These are phyloP conservation scores for Ogataea degrootiae DNA, from an alignment of 805 yeast species.

Conservation along the genomic window DNA sequence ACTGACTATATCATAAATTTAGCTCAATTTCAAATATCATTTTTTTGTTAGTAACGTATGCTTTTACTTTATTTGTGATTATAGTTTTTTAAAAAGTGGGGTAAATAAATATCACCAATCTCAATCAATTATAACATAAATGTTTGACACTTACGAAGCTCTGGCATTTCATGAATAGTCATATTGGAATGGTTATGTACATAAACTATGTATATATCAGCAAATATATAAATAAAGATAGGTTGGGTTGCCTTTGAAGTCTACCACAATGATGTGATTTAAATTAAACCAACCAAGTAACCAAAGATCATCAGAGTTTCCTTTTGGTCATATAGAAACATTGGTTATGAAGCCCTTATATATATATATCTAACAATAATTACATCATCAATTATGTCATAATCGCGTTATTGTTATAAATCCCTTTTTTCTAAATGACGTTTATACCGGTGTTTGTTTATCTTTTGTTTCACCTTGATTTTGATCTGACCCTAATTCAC, in stretches of 20 bases:
- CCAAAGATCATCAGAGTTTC: too few relatives aligned
- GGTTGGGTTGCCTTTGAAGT: background rate
- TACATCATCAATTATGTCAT: too few relatives aligned
- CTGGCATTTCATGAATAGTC: constrained; percentile 36
- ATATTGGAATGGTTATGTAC: constrained; percentile 10
- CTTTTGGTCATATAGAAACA: background rate
- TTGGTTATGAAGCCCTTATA: background rate
- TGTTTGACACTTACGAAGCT: constrained; percentile 33
- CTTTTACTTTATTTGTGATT: background rate
- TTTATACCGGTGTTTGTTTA: too few relatives aligned
- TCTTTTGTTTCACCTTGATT: background rate
- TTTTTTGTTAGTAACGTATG: background rate
- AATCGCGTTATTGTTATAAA: too few relatives aligned
- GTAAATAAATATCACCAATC: background rate
- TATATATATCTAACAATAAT: too few relatives aligned
- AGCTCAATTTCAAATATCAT: background rate
- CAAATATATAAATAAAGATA: background rate
- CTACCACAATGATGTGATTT: background rate
- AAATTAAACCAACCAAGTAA: background rate
- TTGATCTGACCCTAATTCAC: background rate
- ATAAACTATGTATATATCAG: background rate
- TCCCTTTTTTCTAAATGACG: too few relatives aligned
- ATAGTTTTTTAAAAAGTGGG: background rate
- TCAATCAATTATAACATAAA: too few relatives aligned
- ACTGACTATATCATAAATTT: constrained; percentile 41